A percentile compares a stretch with the other conserved stretches of the same genome.
Evolutionary conservation across 2,329 filamentous ascomycete species (phyloP).

Genomic region (Xylogone sp.): DNA sequence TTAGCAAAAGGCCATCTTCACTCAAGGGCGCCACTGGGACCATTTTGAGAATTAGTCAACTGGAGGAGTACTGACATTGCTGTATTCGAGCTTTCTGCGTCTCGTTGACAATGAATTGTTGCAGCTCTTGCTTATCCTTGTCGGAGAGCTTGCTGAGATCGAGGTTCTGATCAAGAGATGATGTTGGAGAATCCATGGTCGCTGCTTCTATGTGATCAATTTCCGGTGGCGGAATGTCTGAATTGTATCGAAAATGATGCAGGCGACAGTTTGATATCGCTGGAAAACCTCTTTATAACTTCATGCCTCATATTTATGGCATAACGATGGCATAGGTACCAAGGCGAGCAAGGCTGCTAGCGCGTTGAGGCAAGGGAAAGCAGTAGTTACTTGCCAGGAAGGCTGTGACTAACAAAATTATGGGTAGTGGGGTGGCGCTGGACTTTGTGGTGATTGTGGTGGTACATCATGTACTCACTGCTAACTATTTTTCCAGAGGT

Average conservation of each 20-base stretch:
- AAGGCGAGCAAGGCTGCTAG: neutral
- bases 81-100: conserved; percentile 72
- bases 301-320: too few species aligned
- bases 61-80: conserved; percentile 37
- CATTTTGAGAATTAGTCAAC: neutral
- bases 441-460: too few species aligned
- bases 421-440: too few species aligned
- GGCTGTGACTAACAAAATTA: too few species aligned
- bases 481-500: too few species aligned
- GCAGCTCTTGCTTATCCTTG: conserved; percentile 81
- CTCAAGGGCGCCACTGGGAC: too few species aligned
- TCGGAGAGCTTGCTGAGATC: conserved; percentile 75
- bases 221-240: neutral
- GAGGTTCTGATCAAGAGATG: conserved; percentile 30
- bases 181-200: conserved; percentile 28
- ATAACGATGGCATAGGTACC: too few species aligned
- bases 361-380: too few species aligned
- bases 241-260: neutral
- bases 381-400: too few species aligned
- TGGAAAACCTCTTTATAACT: too few species aligned
- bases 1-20: conserved; percentile 35
- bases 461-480: too few species aligned
- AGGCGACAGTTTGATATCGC: neutral
- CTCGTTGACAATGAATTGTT: conserved; percentile 81
- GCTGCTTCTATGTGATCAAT: conserved; percentile 20